Base-by-base conservation (phyloP, 163 green algal genomes). In the Coccomyxa subellipsoidea region DNA sequence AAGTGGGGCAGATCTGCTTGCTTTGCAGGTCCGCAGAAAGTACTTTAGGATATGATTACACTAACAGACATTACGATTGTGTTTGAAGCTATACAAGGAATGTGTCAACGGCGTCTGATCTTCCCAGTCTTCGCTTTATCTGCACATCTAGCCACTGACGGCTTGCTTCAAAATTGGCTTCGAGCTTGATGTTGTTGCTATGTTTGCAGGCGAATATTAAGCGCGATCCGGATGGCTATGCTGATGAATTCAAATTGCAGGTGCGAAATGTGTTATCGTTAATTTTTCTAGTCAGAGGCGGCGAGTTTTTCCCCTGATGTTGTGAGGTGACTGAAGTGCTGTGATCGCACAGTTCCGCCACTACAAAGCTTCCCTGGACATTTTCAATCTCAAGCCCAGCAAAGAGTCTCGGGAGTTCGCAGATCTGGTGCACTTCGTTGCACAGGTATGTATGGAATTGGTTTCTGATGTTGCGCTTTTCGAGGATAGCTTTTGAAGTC, bases 191-290 rank as follows among this genome's bases (percentile, higher is more conserved):
- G 27, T 32, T 8, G 31, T 18, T 73, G 66, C 66, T 5, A 36
- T 32, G 1, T 4, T 34, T 73, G n/a, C 66, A 73, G 66, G n/a
- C 29, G 29, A 34, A 94, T 81, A 94, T 97, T 72, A 98, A 98
- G 84, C 80, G 91, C 23, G 96, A 99, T 84, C 90, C 95, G 0
- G 92, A 95, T 34, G 93, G 96, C 36, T 98, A 99, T 86, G 85
- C 85, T 8, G 94, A 98, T 72, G 96, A 99, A 87, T 98, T 98
- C 76, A 53, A 91, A 80, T 79, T 97, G 66, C 94, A 97, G 89
- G 91, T 93, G 80, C 10, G 37, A 36, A 39, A 23, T 34, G 12
- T 76, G 4, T 18, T 18, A 12, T 39, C 27, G 69, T 76, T 76
- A 23, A 25, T 7, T 76, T 76, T 76, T 2, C 31, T 39, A 25